Evolutionary conservation across 2,329 filamentous ascomycete genomes (phyloP).

Genomic region (Leptosphaerulina australis): DNA sequence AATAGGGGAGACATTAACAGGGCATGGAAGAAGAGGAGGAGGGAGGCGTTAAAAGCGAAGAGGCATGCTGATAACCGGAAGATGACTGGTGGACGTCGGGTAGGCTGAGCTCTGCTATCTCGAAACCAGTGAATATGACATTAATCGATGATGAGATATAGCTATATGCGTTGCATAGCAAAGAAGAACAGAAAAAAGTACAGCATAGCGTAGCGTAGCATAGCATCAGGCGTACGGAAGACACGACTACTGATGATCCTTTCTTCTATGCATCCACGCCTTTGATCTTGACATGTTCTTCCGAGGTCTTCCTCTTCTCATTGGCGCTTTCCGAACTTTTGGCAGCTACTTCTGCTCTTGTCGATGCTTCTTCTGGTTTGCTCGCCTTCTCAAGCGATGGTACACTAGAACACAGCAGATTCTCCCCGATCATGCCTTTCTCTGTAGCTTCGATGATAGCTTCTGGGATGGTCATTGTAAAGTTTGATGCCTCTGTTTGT

Average conservation of each 20-base stretch:
- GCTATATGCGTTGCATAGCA: too few species aligned
- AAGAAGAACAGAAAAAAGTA: neutral
- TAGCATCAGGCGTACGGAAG: neutral
- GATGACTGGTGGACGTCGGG: constrained; percentile 37
- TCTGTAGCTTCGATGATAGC: constrained; percentile 31
- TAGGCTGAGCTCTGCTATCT: constrained; percentile 11
- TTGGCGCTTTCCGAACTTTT: neutral
- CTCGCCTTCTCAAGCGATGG: neutral
- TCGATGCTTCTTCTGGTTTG: constrained; percentile 5
- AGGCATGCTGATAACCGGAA: constrained; percentile 65
- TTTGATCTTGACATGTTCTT: constrained; percentile 29
- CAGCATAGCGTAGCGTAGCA: neutral
- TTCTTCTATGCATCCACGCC: constrained; percentile 21
- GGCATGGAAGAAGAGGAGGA: constrained; percentile 60
- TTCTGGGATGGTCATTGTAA: constrained; percentile 9
- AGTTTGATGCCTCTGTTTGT: too few species aligned
- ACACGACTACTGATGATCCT: neutral
- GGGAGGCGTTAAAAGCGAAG: constrained; percentile 66
- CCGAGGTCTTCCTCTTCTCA: constrained; percentile 6
- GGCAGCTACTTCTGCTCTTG: constrained; percentile 20
- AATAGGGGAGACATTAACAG: constrained; percentile 56
- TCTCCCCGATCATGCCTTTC: constrained; percentile 32
- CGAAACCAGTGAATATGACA: too few species aligned
- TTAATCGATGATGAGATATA: too few species aligned
- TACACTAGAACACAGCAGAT: constrained; percentile 16